phyloP scores from a whole-genome alignment of 495 filamentous ascomycete genomes.

The Hypoxylon perforatum region DNA sequence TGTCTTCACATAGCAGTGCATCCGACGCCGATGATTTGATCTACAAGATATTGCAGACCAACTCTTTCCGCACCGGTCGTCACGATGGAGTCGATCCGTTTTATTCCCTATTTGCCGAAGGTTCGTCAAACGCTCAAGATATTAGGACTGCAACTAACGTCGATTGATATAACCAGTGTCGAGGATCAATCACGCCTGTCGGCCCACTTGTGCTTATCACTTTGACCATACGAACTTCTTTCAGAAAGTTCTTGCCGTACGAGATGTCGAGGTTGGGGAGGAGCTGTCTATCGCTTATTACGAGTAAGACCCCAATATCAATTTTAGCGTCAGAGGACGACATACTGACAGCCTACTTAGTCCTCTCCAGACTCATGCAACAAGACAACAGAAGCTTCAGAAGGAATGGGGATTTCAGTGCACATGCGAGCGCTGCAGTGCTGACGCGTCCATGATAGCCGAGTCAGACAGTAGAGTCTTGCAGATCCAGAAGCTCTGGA shows the following conservation, averaged over 20 bases:
- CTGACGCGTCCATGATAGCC: slow-evolving; percentile 22
- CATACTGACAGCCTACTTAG: slow-evolving; percentile 23
- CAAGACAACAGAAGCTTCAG: slow-evolving; percentile 40
- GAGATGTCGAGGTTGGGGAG: slow-evolving; percentile 49
- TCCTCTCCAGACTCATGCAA: slow-evolving; percentile 43
- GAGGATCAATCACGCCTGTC: slow-evolving; percentile 59
- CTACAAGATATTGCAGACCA: slow-evolving; percentile 47
- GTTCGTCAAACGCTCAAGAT: slow-evolving; percentile 25
- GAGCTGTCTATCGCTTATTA: slow-evolving; percentile 56
- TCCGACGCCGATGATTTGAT: slow-evolving; percentile 31
- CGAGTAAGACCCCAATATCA: slow-evolving; percentile 40
- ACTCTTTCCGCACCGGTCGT: slow-evolving; percentile 45
- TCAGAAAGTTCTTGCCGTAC: slow-evolving; percentile 51
- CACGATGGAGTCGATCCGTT: slow-evolving; percentile 43
- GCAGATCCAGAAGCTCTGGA: slow-evolving; percentile 44
- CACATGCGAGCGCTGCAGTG: slow-evolving; percentile 48
- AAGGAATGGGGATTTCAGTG: slow-evolving; percentile 56
- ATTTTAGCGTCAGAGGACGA: no score
- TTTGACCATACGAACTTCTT: slow-evolving; percentile 48
- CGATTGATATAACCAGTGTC: slow-evolving; percentile 39
- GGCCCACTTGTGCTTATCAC: slow-evolving; percentile 56
- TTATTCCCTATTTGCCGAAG: slow-evolving; percentile 46
- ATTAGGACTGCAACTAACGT: slow-evolving; percentile 14
- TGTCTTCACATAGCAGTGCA: slow-evolving; percentile 38
- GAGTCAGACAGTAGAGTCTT: slow-evolving; percentile 50